Evolutionary conservation across 352 stramenopile species (phyloP).

Genomic region (Blastocystis sp.): DNA sequence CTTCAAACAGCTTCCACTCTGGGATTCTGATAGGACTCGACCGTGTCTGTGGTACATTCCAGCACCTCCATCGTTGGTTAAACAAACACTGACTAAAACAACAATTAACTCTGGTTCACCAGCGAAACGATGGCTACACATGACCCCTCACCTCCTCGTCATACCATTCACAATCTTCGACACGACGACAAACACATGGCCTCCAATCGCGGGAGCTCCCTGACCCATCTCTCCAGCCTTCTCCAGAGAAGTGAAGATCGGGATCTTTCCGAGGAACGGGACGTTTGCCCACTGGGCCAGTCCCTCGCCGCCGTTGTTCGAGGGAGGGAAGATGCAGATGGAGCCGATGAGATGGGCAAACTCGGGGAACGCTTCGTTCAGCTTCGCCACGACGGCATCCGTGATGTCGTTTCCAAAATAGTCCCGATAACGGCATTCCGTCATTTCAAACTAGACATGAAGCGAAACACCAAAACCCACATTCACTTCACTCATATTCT

Average conservation of each 20-base stretch:
- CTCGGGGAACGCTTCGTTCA: conserved; percentile 83
- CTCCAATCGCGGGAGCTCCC: conserved; percentile 74
- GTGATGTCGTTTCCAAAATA: conserved; percentile 73
- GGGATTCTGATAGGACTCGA: conserved; percentile 43
- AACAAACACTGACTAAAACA: conserved; percentile 56
- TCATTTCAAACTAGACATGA: conserved; percentile 70
- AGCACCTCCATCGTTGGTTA: conserved; percentile 38
- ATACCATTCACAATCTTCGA: conserved; percentile 64
- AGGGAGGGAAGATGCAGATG: conserved; percentile 86
- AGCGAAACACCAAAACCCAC: conserved; percentile 72
- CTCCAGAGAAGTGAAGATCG: conserved; percentile 93
- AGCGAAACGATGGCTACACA: conserved; percentile 41
- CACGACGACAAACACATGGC: not conserved
- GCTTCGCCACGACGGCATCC: conserved; percentile 73
- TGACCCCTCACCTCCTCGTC: not conserved
- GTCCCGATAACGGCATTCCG: conserved; percentile 16
- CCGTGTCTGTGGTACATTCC: not conserved
- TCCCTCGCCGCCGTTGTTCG: conserved; percentile 81
- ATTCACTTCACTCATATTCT: conserved; percentile 96
- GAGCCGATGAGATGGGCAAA: conserved; percentile 75
- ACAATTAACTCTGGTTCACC: conserved; percentile 11
- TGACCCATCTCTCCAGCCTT: conserved; percentile 89
- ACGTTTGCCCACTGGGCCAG: conserved; percentile 93
- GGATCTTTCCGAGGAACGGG: conserved; percentile 91
- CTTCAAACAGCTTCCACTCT: not conserved